Evolutionary conservation across 352 stramenopile species (phyloP).

Genomic region (Blastocystis sp.): DNA sequence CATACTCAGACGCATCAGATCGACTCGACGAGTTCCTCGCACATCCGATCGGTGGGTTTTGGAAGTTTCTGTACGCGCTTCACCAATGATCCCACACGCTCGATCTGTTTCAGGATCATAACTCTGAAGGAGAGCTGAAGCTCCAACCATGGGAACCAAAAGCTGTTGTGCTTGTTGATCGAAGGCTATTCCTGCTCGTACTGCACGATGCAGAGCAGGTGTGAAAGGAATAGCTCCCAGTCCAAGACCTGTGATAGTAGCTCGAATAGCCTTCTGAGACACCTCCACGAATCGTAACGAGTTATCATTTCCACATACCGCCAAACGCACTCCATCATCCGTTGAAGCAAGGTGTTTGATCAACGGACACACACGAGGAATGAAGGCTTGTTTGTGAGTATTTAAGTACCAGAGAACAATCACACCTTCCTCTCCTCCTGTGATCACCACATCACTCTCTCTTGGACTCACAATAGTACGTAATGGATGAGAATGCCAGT

Average conservation of each 20-base stretch:
- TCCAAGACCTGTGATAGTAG: neutral
- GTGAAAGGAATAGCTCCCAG: neutral
- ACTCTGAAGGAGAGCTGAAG: neutral
- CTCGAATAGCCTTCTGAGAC: neutral
- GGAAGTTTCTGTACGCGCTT: neutral
- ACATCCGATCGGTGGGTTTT: neutral
- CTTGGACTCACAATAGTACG: neutral
- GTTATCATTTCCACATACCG: neutral
- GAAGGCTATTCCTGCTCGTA: neutral
- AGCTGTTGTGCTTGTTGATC: neutral
- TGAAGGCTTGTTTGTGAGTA: neutral
- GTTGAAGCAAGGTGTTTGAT: neutral
- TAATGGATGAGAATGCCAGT: constrained; percentile 36
- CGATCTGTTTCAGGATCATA: neutral
- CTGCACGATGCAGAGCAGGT: neutral
- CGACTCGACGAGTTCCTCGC: neutral
- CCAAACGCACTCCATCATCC: neutral
- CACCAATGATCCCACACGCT: neutral
- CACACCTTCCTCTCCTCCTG: constrained; percentile 20
- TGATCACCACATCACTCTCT: neutral
- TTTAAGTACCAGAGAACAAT: neutral
- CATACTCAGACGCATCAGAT: neutral
- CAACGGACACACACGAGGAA: neutral
- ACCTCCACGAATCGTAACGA: constrained; percentile 1
- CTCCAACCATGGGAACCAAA: neutral